phyloP scores from a whole-genome alignment of 2,329 filamentous ascomycete species.

The Byssochlamys sp. region DNA sequence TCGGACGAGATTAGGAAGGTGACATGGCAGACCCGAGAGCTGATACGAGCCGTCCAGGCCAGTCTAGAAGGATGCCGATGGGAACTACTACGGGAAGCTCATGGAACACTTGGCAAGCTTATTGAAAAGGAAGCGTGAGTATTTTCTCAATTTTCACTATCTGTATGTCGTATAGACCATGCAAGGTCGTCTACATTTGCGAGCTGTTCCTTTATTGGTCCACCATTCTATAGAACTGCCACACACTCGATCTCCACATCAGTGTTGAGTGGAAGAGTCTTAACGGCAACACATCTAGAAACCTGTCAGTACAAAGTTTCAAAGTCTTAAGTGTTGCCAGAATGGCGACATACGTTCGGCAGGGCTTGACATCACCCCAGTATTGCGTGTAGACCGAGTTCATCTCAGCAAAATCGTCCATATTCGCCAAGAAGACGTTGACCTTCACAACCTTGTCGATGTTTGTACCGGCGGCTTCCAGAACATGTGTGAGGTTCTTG shows the following conservation, averaged over 20 bases:
- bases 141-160: background rate
- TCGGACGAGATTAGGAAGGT: slow-evolving; percentile 6
- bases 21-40: slow-evolving; percentile 10
- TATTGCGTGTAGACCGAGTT: slow-evolving; percentile 77
- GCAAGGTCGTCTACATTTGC: background rate
- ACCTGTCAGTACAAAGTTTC: background rate
- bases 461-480: slow-evolving; percentile 51
- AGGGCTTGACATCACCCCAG: slow-evolving; percentile 54
- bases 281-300: slow-evolving; percentile 68
- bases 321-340: no score
- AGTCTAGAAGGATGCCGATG: slow-evolving; percentile 15
- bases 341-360: slow-evolving; percentile 17
- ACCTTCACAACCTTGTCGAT: slow-evolving; percentile 57
- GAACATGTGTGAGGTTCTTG: slow-evolving; percentile 50
- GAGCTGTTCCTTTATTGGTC: background rate
- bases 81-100: slow-evolving; percentile 18
- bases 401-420: slow-evolving; percentile 64
- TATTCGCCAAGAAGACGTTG: slow-evolving; percentile 56
- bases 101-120: slow-evolving; percentile 14
- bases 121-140: background rate
- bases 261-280: slow-evolving; percentile 75
- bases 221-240: slow-evolving; percentile 50
- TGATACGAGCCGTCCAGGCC: slow-evolving; percentile 13
- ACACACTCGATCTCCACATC: slow-evolving; percentile 86
- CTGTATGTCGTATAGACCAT: background rate